These are phyloP conservation scores for Nicotiana tomentosiformis DNA, from an alignment of 257 asterid genomes.

Conservation along the genomic window DNA sequence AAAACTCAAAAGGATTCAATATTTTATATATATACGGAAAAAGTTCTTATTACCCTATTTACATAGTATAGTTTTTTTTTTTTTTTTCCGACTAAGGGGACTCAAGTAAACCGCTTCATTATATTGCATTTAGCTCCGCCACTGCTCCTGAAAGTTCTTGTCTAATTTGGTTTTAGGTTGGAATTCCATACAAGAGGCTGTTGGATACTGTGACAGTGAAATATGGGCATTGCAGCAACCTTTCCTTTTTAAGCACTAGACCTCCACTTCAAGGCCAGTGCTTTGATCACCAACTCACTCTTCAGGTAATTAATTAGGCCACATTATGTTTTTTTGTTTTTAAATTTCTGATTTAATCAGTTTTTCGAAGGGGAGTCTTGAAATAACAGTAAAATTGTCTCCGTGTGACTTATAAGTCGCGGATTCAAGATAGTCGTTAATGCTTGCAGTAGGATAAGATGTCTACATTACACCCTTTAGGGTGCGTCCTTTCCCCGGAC, in stretches of 20 bases:
- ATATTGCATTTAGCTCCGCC: too few relatives aligned
- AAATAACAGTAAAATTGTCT: too few relatives aligned
- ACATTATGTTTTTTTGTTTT: background rate
- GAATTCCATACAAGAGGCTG: constrained; percentile 87
- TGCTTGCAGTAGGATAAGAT: too few relatives aligned
- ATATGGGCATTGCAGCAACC: constrained; percentile 96
- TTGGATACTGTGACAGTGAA: constrained; percentile 95
- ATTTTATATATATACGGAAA: background rate
- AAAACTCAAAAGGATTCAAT: background rate
- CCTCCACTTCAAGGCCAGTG: constrained; percentile 58
- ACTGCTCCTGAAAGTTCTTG: too few relatives aligned
- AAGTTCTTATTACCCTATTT: background rate
- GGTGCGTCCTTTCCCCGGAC: too few relatives aligned
- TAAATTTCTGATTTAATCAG: background rate
- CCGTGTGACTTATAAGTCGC: too few relatives aligned
- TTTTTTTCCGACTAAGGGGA: too few relatives aligned
- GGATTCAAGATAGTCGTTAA: too few relatives aligned
- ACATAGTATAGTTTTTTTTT: too few relatives aligned
- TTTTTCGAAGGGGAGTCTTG: too few relatives aligned
- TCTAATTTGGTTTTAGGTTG: constrained; percentile 43
- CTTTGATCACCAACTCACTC: constrained; percentile 51
- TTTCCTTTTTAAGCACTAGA: constrained; percentile 77
- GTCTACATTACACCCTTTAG: too few relatives aligned
- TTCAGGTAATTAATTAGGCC: constrained; percentile 26
- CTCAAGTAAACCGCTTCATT: too few relatives aligned